Conservation (phyloP, 2,329 filamentous ascomycete genomes). For the Diaporthe eres region DNA sequence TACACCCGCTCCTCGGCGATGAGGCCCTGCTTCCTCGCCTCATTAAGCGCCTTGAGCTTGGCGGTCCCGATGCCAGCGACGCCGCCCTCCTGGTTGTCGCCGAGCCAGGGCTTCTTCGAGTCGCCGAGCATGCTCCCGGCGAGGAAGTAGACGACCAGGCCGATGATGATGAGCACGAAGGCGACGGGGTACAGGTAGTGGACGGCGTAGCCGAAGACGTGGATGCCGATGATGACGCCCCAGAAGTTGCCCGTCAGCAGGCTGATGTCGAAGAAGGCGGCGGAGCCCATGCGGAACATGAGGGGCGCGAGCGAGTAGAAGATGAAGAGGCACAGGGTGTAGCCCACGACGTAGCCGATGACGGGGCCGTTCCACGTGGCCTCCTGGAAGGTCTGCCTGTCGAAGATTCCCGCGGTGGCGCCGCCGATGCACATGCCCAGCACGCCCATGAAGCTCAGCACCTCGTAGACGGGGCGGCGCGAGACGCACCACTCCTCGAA, state of each 20-base stretch:
- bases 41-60: conserved; percentile 79
- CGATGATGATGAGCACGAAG: conserved; percentile 91
- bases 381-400: conserved; percentile 78
- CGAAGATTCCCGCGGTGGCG: conserved; percentile 91
- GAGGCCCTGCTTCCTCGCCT: conserved; percentile 60
- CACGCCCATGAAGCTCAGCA: conserved; percentile 90
- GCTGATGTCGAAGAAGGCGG: conserved; percentile 97
- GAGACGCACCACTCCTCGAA: conserved; percentile 95
- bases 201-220: conserved; percentile 84
- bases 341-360: conserved; percentile 88
- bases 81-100: conserved; percentile 85
- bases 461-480: conserved; percentile 90
- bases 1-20: conserved; percentile 41
- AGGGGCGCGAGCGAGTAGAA: conserved; percentile 93
- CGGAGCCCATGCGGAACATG: conserved; percentile 88
- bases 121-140: conserved; percentile 87
- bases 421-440: conserved; percentile 94
- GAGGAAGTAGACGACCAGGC: conserved; percentile 89
- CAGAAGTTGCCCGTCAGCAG: conserved; percentile 96
- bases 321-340: conserved; percentile 83
- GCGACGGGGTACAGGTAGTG: conserved; percentile 96
- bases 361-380: conserved; percentile 77
- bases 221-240: conserved; percentile 92
- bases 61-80: conserved; percentile 87
- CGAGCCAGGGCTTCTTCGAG: conserved; percentile 95